Evolutionary conservation across 257 asterid genomes (phyloP), one percentile per base, ranked within the genome.

Genomic region (Forsythia suspensa): DNA sequence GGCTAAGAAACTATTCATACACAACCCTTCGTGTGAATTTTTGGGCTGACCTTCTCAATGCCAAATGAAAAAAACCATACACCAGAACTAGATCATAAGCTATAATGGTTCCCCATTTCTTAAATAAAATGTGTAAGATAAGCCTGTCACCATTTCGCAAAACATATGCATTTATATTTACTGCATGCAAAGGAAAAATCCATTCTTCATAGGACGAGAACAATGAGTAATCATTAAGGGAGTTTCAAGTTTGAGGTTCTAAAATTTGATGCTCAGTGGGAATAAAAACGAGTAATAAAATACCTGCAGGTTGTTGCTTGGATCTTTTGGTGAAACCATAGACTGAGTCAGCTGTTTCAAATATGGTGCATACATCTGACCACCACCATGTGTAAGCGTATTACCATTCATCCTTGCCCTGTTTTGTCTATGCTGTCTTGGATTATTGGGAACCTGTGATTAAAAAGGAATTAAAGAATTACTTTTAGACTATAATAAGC

Each of bases 361-460:
- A 72, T 72, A 84, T 72, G 86, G 52, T 5, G 78, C 83, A 66
- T 82, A 83, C 65, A 92, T 37, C 65, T 76, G 87, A 71, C 86
- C 89, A 79, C 85, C 81, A 57, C 72, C 86, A 63, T 80, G 91
- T 72, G 88, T 83, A 61, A 44, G 77, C 65, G 16, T 43, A 80
- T 84, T 75, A 12, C 90, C 91, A 8, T 85, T 84, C 82, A 79
- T 83, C 86, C 89, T 92, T 81, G 89, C 97, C 77, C 92, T 84
- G 85, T 72, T 79, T 71, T 83, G 97, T 77, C 93, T 86, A 46
- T 76, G 84, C 34, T 77, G 90, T 85, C 94, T 88, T 73, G 90
- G 77, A 78, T 80, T 79, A 82, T 81, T 85, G 74, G 88, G 91
- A 81, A 84, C 80, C 97, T 91, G 85, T 29, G 6, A 57, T 24